Percentiles rank a stretch among this genome's conserved stretches.
phyloP scores from a whole-genome alignment of 768 basidiomycete species.

The Leccinum barrowsii region DNA sequence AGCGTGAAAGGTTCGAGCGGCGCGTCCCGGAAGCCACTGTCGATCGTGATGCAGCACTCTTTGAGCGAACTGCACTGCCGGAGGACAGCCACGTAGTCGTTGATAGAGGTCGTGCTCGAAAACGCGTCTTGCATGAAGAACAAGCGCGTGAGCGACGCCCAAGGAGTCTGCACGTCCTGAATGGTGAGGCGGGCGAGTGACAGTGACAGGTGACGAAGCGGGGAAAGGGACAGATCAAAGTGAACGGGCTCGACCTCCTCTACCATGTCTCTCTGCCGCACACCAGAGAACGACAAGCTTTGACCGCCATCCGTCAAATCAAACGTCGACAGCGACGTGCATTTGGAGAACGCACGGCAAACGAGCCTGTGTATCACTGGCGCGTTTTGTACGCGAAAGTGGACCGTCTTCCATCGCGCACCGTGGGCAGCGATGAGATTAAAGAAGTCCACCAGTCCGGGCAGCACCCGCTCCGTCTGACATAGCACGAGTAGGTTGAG shows the following conservation, averaged over 20 bases:
- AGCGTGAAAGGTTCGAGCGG: conserved; percentile 14
- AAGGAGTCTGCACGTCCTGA: conserved; percentile 13
- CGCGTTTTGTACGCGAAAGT: conserved; percentile 20
- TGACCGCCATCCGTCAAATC: conserved; percentile 23
- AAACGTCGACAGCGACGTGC: conserved; percentile 15
- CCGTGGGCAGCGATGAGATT: conserved; percentile 13
- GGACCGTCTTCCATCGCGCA: conserved; percentile 20
- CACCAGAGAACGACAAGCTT: conserved; percentile 2
- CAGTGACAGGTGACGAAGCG: conserved; percentile 13
- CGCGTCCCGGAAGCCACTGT: conserved; percentile 1
- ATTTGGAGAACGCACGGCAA: conserved; percentile 8
- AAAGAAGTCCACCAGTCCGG: conserved; percentile 21
- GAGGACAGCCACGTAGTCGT: conserved; percentile 18
- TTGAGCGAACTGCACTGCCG: conserved; percentile 21
- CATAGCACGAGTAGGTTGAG: conserved; percentile 18
- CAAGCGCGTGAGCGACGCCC: conserved; percentile 20
- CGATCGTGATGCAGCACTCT: conserved; percentile 20
- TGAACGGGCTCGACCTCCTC: conserved; percentile 3
- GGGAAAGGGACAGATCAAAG: conserved; percentile 15
- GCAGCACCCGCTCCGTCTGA: conserved; percentile 19
- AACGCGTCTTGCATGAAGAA: conserved; percentile 25
- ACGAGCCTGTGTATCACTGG: conserved; percentile 11
- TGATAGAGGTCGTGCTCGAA: conserved; percentile 18
- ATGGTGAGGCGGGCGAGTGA: conserved; percentile 20
- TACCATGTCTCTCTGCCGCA: background rate